phyloP scores from a whole-genome alignment of 2,329 filamentous ascomycete genomes.

The Colletotrichum caudatum region DNA sequence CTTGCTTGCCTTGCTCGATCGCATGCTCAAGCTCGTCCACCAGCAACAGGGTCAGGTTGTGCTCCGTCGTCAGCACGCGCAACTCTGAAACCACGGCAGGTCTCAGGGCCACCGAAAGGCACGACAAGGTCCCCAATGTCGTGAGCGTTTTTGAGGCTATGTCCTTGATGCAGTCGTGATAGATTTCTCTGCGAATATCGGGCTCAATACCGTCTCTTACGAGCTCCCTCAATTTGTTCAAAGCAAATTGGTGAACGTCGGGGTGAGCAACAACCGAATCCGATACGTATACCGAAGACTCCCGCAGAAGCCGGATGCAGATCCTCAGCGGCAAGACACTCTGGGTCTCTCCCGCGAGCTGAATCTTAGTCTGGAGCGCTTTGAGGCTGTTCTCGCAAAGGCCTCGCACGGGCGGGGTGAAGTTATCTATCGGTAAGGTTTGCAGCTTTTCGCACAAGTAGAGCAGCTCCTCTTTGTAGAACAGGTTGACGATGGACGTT shows the following conservation, averaged over 20 bases:
- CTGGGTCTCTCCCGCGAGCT: slow-evolving; percentile 50
- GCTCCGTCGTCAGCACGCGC: slow-evolving; percentile 67
- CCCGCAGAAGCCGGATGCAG: slow-evolving; percentile 76
- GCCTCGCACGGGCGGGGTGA: slow-evolving; percentile 71
- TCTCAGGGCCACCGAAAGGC: slow-evolving; percentile 65
- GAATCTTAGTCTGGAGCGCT: slow-evolving; percentile 59
- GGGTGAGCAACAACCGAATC: slow-evolving; percentile 68
- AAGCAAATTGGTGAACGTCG: slow-evolving; percentile 74
- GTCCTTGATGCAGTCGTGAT: slow-evolving; percentile 75
- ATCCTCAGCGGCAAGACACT: slow-evolving; percentile 62
- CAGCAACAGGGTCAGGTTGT: slow-evolving; percentile 71
- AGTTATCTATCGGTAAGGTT: slow-evolving; percentile 70
- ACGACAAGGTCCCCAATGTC: slow-evolving; percentile 79
- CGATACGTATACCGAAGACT: slow-evolving; percentile 70
- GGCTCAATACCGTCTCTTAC: slow-evolving; percentile 65
- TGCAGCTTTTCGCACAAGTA: slow-evolving; percentile 80
- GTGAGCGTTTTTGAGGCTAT: slow-evolving; percentile 72
- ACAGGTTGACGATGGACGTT: slow-evolving; percentile 60
- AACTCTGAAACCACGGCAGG: slow-evolving; percentile 64
- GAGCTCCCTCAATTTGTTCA: slow-evolving; percentile 71
- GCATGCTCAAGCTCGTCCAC: slow-evolving; percentile 74
- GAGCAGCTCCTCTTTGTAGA: slow-evolving; percentile 63
- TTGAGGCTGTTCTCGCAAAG: slow-evolving; percentile 71
- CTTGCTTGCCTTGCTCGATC: slow-evolving; percentile 55
- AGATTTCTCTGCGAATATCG: slow-evolving; percentile 71